These are phyloP conservation scores for Macroventuria anomochaeta DNA, from an alignment of 2,329 filamentous ascomycete species.

Conservation along the genomic window DNA sequence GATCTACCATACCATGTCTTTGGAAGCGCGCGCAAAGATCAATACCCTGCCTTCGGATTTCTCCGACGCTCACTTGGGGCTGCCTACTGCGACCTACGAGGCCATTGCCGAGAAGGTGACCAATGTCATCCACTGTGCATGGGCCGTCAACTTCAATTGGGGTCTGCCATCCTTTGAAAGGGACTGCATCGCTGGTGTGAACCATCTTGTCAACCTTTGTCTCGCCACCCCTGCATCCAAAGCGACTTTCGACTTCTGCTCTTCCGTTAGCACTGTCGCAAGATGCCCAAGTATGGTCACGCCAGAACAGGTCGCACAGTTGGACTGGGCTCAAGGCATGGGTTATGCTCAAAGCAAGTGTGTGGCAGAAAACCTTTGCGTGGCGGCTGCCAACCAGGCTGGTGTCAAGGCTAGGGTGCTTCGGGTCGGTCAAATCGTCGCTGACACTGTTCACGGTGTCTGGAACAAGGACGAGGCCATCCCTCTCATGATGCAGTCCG, in stretches of 20 bases:
- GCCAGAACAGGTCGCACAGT: constrained; percentile 39
- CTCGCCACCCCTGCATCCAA: constrained; percentile 44
- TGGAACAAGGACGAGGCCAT: constrained; percentile 61
- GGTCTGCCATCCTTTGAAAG: constrained; percentile 57
- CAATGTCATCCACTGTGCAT: constrained; percentile 59
- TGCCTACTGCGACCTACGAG: constrained; percentile 33
- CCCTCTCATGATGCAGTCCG: constrained; percentile 58
- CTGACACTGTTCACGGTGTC: constrained; percentile 54
- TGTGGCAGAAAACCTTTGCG: constrained; percentile 55
- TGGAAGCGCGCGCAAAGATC: constrained; percentile 36
- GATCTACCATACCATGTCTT: constrained; percentile 42
- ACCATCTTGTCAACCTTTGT: constrained; percentile 53
- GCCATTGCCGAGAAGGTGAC: constrained; percentile 38
- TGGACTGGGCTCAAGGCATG: constrained; percentile 55
- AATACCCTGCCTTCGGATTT: constrained; percentile 51
- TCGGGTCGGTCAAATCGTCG: constrained; percentile 55
- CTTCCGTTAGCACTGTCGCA: constrained; percentile 54
- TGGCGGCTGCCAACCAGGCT: constrained; percentile 22
- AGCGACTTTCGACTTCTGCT: constrained; percentile 55
- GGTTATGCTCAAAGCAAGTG: constrained; percentile 60
- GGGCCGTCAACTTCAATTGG: constrained; percentile 65
- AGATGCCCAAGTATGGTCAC: constrained; percentile 41
- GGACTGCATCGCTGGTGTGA: constrained; percentile 54
- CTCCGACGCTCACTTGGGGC: constrained; percentile 49
- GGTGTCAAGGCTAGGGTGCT: constrained; percentile 35